Conservation (phyloP, 257 asterid genomes). For the Ligustrum vulgare region DNA sequence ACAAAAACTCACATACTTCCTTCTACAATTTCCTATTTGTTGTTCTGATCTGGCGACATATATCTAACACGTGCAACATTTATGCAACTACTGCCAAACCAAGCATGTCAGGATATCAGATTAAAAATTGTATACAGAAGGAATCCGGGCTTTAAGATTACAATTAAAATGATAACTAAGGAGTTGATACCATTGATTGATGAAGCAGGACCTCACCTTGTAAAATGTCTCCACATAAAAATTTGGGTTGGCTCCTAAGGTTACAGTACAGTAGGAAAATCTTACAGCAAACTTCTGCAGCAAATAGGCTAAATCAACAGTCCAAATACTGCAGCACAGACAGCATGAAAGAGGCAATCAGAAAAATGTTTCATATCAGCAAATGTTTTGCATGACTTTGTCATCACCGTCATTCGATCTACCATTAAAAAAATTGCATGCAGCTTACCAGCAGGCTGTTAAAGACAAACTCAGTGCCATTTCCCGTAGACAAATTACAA, state of each 20-base stretch:
- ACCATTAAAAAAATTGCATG: constrained; percentile 8
- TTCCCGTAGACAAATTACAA: constrained; percentile 1
- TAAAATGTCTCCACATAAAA: constrained; percentile 85
- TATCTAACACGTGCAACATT: background rate
- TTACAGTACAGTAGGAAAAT: constrained; percentile 88
- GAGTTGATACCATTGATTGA: constrained; percentile 1
- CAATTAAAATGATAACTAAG: background rate
- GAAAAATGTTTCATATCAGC: constrained; percentile 16
- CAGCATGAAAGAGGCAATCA: constrained; percentile 32
- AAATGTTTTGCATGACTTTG: constrained; percentile 11
- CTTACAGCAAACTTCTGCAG: constrained; percentile 79
- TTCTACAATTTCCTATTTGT: constrained; percentile 4
- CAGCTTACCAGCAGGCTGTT: constrained; percentile 1
- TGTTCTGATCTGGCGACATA: background rate
- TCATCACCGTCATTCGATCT: constrained; percentile 10
- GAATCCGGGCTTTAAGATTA: background rate
- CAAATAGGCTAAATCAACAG: constrained; percentile 95
- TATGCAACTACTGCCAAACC: background rate
- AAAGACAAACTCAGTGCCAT: background rate
- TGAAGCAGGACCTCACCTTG: constrained; percentile 54
- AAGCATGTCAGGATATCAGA: background rate
- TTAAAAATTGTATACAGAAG: background rate
- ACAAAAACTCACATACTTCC: background rate
- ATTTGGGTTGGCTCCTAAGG: constrained; percentile 92
- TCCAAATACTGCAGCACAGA: constrained; percentile 76